Evolutionary conservation across 176 grass and related monocot genomes (phyloP).

Genomic region (Bolboschoenus planiculmis): DNA sequence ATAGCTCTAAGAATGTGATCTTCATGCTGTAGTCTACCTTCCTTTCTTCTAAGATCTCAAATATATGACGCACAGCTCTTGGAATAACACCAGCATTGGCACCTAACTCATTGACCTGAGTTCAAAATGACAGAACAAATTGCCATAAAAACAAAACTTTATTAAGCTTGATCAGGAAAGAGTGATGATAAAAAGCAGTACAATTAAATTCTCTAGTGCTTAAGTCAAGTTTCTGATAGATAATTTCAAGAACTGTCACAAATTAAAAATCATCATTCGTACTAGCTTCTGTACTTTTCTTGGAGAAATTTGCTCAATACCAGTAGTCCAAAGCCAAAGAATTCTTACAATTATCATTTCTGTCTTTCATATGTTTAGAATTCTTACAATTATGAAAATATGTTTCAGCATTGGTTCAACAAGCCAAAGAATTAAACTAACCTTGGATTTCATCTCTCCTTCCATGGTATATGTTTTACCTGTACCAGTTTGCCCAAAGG

Average conservation of each 20-base stretch:
- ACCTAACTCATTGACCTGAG: constrained; percentile 41
- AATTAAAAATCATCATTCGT: not conserved
- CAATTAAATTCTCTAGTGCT: not conserved
- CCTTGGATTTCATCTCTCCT: constrained; percentile 70
- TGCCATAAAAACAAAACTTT: not conserved
- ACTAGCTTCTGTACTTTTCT: not conserved
- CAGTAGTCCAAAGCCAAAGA: not conserved
- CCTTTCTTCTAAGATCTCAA: constrained; percentile 45
- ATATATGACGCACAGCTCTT: constrained; percentile 75
- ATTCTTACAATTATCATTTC: not conserved
- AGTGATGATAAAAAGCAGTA: not conserved
- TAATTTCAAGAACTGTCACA: not conserved
- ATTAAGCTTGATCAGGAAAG: not conserved
- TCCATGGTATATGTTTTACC: constrained; percentile 95
- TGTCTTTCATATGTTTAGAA: not conserved
- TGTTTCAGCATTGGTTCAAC: not conserved
- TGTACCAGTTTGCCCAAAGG: constrained; percentile 85
- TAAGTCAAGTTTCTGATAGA: not conserved
- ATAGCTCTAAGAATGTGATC: constrained; percentile 76
- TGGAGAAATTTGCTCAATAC: not conserved
- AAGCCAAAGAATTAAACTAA: constrained; percentile 13
- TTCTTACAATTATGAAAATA: not conserved
- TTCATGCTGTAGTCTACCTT: constrained; percentile 80
- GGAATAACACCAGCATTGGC: constrained; percentile 77
- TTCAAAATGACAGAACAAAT: not conserved